Base-by-base conservation (phyloP, 2,329 filamentous ascomycete species). In the Pseudonectria foliicola region DNA sequence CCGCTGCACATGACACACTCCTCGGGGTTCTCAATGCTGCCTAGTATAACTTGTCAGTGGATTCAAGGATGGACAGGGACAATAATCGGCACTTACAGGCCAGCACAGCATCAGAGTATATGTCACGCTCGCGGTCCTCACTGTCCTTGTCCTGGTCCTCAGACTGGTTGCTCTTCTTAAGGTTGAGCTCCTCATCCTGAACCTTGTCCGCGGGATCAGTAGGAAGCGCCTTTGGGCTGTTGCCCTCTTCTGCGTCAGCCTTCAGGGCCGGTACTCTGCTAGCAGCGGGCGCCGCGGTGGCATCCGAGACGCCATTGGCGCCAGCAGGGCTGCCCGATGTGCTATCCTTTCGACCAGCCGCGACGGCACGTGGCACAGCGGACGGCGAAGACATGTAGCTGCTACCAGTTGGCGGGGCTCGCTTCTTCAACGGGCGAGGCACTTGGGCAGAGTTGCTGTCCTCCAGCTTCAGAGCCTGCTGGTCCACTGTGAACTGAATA, bases 401-500 rank as follows among this genome's bases (percentile, higher is more conserved):
- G 34, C 56, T 59, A 23, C 73, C 68, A 3, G 73, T 66, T 10
- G 76, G 73, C 14, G 72, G 69, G 12, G 70, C 69, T 40, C 85
- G 77, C 72, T 89, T 92, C 71, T 85, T 89, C 44, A 71, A 63
- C 4, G 68, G 61, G 36, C 67, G 67, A 46, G 78, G 68, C 42
- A 21, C 18, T 21, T 80, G 80, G 48, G 82, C 79, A 30, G 89
- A 69, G 51, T 82, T 85, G 46, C 79, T 85, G 59, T 98, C 92
- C 26, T 77, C 77, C 30, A 95, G 79, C 69, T 88, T 86, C 51
- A 98, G 80, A 37, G 86, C 85, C 65, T 95, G 86, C 66, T 98
- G 90, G 60, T 98, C 92, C 57, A 98, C 92, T 4, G 92, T 98
- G 71, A 98, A 98, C 66, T 98, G 92, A 49, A 98, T 98, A 35